Base-by-base conservation (phyloP, 768 basidiomycete genomes). In the Tylopilus plumbeoviolaceoides region DNA sequence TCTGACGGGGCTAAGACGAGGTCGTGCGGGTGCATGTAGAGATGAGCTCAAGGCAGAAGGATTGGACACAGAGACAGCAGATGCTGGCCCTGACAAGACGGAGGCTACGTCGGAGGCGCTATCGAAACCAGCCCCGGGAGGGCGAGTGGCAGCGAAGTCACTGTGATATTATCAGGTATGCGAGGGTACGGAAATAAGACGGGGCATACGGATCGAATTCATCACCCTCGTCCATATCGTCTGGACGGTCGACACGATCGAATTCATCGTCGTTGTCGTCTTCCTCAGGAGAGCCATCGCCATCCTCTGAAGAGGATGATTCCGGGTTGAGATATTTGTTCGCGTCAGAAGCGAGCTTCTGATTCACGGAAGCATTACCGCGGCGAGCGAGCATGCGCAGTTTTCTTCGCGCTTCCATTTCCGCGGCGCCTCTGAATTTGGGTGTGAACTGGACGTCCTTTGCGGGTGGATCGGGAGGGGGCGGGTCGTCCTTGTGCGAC, bases 371-470 rank as follows among this genome's bases (percentile, higher is more conserved):
- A 2, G 68, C n/a, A 65, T 77, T 54, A 35, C 69, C 64, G 15
- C 77, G 70, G 12, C 87, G 79, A 5, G 85, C 84, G 38, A 79
- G 80, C 74, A 92, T 80, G 12, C 90, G 77, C 38, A 78, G 68
- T 50, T 78, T 77, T 23, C 91, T 71, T 15, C 89, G 75, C 5
- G 78, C 81, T 57, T 91, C 91, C 89, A 91, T 91, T 66, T 93
- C 89, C n/a, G 82, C 89, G 0, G 87, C 85, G 8, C 87, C 84
- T 58, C 83, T 87, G 72, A 92, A 91, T 47, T 80, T 85, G 17
- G 90, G 90, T 23, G 87, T 74, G 59, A 90, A 91, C 48, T 78
- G 81, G 6, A 78, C 70, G 12, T 72, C 78, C 55, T 80, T 84
- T 12, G 75, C 59, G 4, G 77, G 78, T 18, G 75, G 80, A 12